Evolutionary conservation across 1,139 yeast genomes (phyloP), one percentile per base, ranked within the genome.

Genomic region (Trichomonascaceae sp.): DNA sequence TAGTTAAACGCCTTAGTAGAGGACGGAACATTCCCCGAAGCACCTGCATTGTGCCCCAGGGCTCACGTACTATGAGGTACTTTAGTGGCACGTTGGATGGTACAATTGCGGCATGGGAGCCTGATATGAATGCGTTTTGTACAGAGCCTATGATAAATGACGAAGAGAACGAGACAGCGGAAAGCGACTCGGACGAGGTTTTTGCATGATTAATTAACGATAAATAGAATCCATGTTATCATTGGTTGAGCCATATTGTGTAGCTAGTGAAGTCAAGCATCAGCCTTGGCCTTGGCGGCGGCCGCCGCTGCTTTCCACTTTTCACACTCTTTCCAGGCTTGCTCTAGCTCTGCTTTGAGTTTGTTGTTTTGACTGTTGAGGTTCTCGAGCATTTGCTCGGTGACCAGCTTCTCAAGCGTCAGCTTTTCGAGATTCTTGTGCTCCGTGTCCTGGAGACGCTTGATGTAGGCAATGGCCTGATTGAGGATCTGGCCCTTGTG

Each of bases 291-390:
- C n/a, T n/a, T n/a, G n/a, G n/a, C n/a, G n/a, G n/a, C n/a, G n/a
- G n/a, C n/a, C n/a, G n/a, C n/a, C n/a, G n/a, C n/a, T n/a, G n/a
- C n/a, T n/a, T n/a, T 81, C 74, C 87, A 78, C 43, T 69, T 76
- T 52, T 84, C 95, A 37, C 80, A 75, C 52, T 87, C 96, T 46
- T 93, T 69, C 67, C 89, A 87, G n/a, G 96, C 93, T 50, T 84
- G 75, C 46, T 82, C 87, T 45, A 82, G 67, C 59, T 82, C 93
- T 34, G 65, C 67, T 57, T 80, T 80, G 50, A 84, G 65, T 54
- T 79, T 77, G 47, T 80, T 92, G 57, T 82, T 82, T 13, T 81
- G 71, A 28, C 78, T 73, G 33, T 78, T 69, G 41, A 82, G 64
- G 52, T 81, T 94, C 42, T 80, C 71, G 36, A 85, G 79, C 4